Percentiles rank a stretch among this genome's conserved stretches.
Conservation (phyloP, 768 basidiomycete species). For the Lentinula sp. region DNA sequence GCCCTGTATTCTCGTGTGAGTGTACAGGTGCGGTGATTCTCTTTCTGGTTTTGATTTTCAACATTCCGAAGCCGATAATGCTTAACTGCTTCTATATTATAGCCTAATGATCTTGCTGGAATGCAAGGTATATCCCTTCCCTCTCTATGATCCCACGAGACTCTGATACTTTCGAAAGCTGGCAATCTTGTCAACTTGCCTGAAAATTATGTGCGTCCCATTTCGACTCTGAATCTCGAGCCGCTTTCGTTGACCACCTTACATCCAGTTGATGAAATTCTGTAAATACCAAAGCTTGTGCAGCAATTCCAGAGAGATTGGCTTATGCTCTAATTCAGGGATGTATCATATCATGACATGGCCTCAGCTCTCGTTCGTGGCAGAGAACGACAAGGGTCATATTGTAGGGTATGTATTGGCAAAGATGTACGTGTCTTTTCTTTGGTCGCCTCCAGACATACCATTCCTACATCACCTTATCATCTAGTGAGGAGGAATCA, state of each 20-base stretch:
- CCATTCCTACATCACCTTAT: background rate
- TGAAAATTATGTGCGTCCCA: conserved; percentile 64
- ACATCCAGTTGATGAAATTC: conserved; percentile 46
- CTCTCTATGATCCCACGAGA: too few relatives aligned
- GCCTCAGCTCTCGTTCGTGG: conserved; percentile 92
- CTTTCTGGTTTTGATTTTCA: background rate
- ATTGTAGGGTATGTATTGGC: conserved; percentile 94
- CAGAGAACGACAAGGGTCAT: conserved; percentile 82
- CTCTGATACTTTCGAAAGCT: conserved; percentile 26
- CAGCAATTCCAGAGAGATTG: background rate
- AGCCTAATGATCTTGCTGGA: conserved; percentile 84
- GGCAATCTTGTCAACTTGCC: conserved; percentile 91
- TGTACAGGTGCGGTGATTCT: background rate
- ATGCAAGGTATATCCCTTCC: conserved; percentile 53
- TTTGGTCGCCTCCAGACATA: background rate
- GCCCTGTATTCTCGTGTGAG: background rate
- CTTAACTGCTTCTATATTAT: conserved; percentile 10
- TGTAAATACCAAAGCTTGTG: conserved; percentile 35
- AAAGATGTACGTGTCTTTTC: conserved; percentile 63
- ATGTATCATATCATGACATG: conserved; percentile 88
- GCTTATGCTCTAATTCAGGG: conserved; percentile 37
- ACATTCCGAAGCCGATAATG: background rate
- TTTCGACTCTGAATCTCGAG: background rate
- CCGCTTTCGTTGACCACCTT: too few relatives aligned
- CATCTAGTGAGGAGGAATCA: conserved; percentile 34